These are phyloP conservation scores for Xerocomus nothofagi DNA, from an alignment of 1,284 basidiomycete species.

Conservation along the genomic window DNA sequence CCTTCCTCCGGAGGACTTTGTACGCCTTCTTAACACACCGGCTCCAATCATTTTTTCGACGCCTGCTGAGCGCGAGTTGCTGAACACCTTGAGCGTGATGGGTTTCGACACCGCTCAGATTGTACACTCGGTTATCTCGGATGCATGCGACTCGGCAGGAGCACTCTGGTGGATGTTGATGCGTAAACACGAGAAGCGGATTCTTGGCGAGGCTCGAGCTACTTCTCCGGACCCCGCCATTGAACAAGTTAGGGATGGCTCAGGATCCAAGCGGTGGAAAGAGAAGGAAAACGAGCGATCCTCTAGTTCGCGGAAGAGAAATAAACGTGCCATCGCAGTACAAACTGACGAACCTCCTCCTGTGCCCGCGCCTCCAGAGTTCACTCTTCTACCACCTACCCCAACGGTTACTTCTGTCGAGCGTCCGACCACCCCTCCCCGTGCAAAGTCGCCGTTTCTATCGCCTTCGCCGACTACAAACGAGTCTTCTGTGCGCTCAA, in stretches of 20 bases:
- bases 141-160: constrained; percentile 91
- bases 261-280: constrained; percentile 30
- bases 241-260: constrained; percentile 25
- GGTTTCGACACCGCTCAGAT: constrained; percentile 96
- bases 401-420: constrained; percentile 52
- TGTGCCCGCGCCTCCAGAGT: constrained; percentile 53
- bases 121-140: constrained; percentile 85
- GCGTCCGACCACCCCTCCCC: constrained; percentile 53
- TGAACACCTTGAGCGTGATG: constrained; percentile 73
- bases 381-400: constrained; percentile 72
- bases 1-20: constrained; percentile 64
- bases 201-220: constrained; percentile 38
- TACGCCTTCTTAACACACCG: constrained; percentile 66
- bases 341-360: constrained; percentile 29
- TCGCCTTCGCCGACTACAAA: constrained; percentile 62
- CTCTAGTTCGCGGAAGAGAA: constrained; percentile 23
- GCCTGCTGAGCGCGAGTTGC: constrained; percentile 74
- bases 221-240: constrained; percentile 29
- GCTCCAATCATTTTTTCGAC: constrained; percentile 86
- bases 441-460: constrained; percentile 55
- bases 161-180: constrained; percentile 98
- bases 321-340: constrained; percentile 25
- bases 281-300: constrained; percentile 33
- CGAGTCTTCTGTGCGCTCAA: constrained; percentile 51
- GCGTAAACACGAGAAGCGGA: constrained; percentile 70